Evolutionary conservation across 805 yeast genomes (phyloP).

Genomic region (Candida silvatica): DNA sequence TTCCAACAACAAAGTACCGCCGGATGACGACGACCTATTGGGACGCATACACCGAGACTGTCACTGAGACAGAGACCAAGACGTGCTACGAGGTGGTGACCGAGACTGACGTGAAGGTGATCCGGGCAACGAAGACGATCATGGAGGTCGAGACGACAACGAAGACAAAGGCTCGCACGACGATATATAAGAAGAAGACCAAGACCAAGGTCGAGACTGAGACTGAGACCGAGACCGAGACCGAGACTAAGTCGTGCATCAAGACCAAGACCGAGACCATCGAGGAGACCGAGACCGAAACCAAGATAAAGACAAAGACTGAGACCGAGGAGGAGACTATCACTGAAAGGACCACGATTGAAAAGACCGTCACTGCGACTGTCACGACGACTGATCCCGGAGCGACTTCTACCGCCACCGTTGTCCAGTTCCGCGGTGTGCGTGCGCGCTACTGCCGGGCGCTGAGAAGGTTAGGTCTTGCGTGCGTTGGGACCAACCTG

Average conservation of each 20-base stretch:
- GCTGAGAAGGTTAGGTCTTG: neutral
- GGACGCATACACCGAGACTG: no score
- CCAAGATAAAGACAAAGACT: constrained; percentile 4
- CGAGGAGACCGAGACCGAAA: constrained; percentile 6
- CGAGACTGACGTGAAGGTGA: constrained; percentile 5
- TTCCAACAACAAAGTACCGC: constrained; percentile 15
- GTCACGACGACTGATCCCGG: constrained; percentile 6
- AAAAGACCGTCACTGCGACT: constrained; percentile 5
- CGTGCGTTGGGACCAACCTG: no score
- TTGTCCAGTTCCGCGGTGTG: neutral
- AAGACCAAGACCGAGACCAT: constrained; percentile 8
- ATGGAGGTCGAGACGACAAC: constrained; percentile 9
- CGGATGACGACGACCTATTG: constrained; percentile 12
- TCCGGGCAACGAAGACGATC: constrained; percentile 6
- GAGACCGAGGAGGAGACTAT: constrained; percentile 5
- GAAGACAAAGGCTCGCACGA: constrained; percentile 13
- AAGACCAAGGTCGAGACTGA: constrained; percentile 6
- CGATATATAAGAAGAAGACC: constrained; percentile 8
- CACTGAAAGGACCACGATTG: neutral
- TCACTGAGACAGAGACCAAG: no score
- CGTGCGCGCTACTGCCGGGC: neutral
- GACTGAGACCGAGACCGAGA: constrained; percentile 9
- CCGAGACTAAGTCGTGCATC: constrained; percentile 2
- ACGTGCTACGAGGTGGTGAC: constrained; percentile 9
- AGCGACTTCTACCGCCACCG: constrained; percentile 4